Conservation (phyloP, 169 alveolate genomes). For the Plasmodium gaboni region DNA sequence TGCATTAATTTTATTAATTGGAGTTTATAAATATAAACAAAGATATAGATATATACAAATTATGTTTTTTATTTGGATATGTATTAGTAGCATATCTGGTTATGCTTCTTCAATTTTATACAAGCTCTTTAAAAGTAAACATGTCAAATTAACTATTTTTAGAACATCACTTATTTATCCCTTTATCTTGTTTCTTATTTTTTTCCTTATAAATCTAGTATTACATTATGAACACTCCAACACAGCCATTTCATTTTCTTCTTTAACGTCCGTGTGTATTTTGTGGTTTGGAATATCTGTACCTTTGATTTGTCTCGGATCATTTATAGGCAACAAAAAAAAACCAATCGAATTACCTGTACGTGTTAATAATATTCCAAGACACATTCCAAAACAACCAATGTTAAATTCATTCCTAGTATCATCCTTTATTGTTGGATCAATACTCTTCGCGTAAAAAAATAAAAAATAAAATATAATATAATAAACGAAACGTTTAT, state of each 20-base stretch:
- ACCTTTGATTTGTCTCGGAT: conserved; percentile 86
- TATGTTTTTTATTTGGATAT: conserved; percentile 89
- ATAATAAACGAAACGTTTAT: neutral
- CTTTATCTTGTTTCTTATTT: conserved; percentile 18
- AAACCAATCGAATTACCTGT: conserved; percentile 88
- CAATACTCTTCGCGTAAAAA: conserved; percentile 84
- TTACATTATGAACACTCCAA: conserved; percentile 58
- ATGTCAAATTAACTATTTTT: conserved; percentile 11
- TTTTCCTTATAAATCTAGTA: conserved; percentile 35
- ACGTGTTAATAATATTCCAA: conserved; percentile 90
- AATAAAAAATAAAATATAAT: neutral
- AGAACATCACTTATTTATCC: conserved; percentile 45
- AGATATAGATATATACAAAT: conserved; percentile 80
- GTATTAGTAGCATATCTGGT: conserved; percentile 92
- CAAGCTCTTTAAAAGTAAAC: conserved; percentile 81
- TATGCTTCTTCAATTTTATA: conserved; percentile 87
- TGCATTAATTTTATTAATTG: conserved; percentile 86
- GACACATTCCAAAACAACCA: conserved; percentile 89
- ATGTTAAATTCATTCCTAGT: conserved; percentile 83
- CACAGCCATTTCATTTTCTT: conserved; percentile 54
- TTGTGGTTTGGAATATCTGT: conserved; percentile 88
- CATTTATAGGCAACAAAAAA: conserved; percentile 86
- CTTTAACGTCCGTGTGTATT: conserved; percentile 40
- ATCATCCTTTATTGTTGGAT: conserved; percentile 85
- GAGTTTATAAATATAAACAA: conserved; percentile 67